Base-by-base conservation (phyloP, 345 rosid species). In the Aquilaria sinensis region DNA sequence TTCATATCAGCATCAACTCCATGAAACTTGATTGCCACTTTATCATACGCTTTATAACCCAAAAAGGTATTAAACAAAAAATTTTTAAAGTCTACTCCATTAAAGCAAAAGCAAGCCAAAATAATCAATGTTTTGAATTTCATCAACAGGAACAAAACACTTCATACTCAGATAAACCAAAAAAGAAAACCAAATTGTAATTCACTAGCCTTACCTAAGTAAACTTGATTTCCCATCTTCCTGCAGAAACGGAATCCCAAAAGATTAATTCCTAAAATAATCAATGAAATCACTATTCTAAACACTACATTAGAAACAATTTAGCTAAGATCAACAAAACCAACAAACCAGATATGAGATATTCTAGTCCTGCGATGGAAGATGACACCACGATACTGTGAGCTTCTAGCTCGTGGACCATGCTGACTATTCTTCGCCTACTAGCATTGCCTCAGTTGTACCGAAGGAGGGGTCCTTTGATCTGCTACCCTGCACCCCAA, bases 211-310 rank as follows among this genome's bases (percentile, higher is more conserved):
- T 72, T 64, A 84, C 96, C 96, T 68, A 89, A 64, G 69, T 89
- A 89, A 4, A 89, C 88, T 71, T 89, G 96, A 66, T 89, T 89
- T 63, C 96, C 94, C 58, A 89, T 80, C 53, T 89, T 94, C 96
- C 96, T 86, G 81, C 72, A 80, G 10, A 58, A 64, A 32, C 65
- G 53, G 47, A 47, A 32, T 31, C 10, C 55, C 10, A 67, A 41
- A 53, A 55, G 15, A 61, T 59, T 14, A 56, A 57, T 12, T 34
- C 2, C 6, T 63, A 59, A 46, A 16, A 15, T 16, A 29, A 29
- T 29, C 51, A 43, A 6, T 10, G 33, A 43, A 47, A n/a, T n/a
- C n/a, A n/a, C n/a, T n/a, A n/a, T n/a, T n/a, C n/a, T 51, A 1
- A 7, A 31, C 9, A 2, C 12, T 15, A 51, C 56, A 2, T 29